Evolutionary conservation across 345 rosid species (phyloP).

Genomic region (Mangifera indica): DNA sequence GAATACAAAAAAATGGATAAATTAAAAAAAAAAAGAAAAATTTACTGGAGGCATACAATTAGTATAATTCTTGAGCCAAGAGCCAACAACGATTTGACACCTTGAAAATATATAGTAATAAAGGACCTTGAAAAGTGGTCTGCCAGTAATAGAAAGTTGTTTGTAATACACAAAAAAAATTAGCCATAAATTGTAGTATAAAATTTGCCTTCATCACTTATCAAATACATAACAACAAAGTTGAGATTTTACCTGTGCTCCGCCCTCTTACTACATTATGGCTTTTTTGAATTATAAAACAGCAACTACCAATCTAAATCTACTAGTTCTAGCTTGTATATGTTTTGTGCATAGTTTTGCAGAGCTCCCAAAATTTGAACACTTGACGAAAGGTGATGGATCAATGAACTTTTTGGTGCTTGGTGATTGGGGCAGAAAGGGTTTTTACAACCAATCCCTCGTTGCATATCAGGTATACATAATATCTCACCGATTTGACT

Average conservation of each 20-base stretch:
- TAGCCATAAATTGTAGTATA: neutral
- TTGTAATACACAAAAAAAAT: too few relatives aligned
- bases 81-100: neutral
- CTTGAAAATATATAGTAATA: slow-evolving; percentile 6
- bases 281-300: slow-evolving; percentile 13
- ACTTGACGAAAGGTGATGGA: slow-evolving; percentile 45
- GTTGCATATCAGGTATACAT: slow-evolving; percentile 52
- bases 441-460: slow-evolving; percentile 55
- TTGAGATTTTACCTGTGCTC: neutral
- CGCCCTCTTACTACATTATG: neutral
- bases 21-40: too few relatives aligned
- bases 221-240: neutral
- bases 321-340: neutral
- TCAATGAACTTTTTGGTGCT: slow-evolving; percentile 61
- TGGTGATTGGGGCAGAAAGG: slow-evolving; percentile 83
- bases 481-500: too few relatives aligned
- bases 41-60: too few relatives aligned
- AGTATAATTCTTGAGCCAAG: neutral
- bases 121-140: slow-evolving; percentile 26
- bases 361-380: slow-evolving; percentile 42
- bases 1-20: too few relatives aligned
- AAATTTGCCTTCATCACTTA: neutral
- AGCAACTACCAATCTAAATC: neutral
- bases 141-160: neutral
- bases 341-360: slow-evolving; percentile 20